phyloP scores from a whole-genome alignment of 805 yeast species.

The Sporopachydermia lactativora region DNA sequence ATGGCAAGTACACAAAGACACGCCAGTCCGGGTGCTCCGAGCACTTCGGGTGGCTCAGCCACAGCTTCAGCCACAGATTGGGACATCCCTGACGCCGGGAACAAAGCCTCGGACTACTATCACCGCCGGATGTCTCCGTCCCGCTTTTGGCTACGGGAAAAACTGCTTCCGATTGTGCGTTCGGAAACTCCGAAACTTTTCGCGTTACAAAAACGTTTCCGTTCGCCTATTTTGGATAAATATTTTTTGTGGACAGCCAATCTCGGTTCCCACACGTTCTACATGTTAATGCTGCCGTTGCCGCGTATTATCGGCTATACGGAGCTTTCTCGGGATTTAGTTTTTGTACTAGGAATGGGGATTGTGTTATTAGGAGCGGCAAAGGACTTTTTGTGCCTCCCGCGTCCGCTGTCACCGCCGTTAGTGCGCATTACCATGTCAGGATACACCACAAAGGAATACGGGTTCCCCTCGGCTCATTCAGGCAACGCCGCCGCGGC shows the following conservation, averaged over 20 bases:
- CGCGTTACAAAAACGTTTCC: constrained; percentile 33
- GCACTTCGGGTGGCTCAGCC: too few relatives aligned
- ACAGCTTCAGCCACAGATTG: neutral
- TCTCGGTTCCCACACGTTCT: constrained; percentile 87
- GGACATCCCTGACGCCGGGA: constrained; percentile 24
- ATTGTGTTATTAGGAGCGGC: constrained; percentile 47
- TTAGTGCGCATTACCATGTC: constrained; percentile 79
- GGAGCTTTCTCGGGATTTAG: constrained; percentile 40
- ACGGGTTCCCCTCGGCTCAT: constrained; percentile 91
- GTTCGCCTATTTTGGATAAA: constrained; percentile 42
- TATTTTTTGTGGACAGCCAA: constrained; percentile 84
- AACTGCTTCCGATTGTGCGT: constrained; percentile 41
- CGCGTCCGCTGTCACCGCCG: constrained; percentile 90
- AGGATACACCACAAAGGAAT: constrained; percentile 82
- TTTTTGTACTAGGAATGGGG: constrained; percentile 51
- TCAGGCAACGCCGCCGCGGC: constrained; percentile 90
- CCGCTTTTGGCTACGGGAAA: constrained; percentile 30
- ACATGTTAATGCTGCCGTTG: constrained; percentile 75
- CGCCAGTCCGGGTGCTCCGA: neutral
- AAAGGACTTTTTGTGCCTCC: constrained; percentile 79
- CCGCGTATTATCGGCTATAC: constrained; percentile 71
- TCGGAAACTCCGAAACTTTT: constrained; percentile 51
- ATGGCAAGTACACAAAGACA: neutral
- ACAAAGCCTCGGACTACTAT: constrained; percentile 26
- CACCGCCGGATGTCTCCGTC: constrained; percentile 22